Conservation (phyloP, 805 yeast genomes). For the Ascoidea tarda region DNA sequence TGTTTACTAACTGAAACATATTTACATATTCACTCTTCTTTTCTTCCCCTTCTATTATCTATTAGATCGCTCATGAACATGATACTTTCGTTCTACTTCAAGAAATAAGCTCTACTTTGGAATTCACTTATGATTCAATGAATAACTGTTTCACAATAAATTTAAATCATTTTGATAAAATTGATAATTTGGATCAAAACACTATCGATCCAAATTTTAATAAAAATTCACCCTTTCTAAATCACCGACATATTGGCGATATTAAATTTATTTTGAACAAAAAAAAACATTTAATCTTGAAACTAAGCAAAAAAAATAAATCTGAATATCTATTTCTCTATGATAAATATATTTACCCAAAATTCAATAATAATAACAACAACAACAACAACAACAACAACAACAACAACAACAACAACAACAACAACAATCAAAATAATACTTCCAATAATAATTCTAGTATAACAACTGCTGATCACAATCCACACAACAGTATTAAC, state of each 20-base stretch:
- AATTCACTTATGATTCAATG: not conserved
- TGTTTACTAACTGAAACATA: too few species aligned
- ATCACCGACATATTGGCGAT: not conserved
- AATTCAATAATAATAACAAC: too few species aligned
- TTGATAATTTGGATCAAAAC: not conserved
- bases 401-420: too few species aligned
- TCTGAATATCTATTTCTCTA: not conserved
- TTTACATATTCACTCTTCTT: too few species aligned
- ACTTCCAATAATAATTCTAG: not conserved
- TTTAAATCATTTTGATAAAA: not conserved
- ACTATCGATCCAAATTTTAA: not conserved
- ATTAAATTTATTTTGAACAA: too few species aligned
- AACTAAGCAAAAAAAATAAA: too few species aligned
- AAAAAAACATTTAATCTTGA: not conserved
- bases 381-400: not conserved
- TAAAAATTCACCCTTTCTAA: not conserved
- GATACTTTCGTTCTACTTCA: not conserved
- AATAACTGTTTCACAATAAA: not conserved
- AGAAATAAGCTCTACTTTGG: not conserved
- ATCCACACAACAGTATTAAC: too few species aligned
- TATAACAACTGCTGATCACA: too few species aligned
- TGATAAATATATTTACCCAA: not conserved
- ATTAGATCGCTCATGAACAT: not conserved
- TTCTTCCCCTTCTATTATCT: too few species aligned
- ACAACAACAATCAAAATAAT: not conserved